Base-by-base conservation (phyloP, 208 protist genomes). In the Crithidia fasciculata region DNA sequence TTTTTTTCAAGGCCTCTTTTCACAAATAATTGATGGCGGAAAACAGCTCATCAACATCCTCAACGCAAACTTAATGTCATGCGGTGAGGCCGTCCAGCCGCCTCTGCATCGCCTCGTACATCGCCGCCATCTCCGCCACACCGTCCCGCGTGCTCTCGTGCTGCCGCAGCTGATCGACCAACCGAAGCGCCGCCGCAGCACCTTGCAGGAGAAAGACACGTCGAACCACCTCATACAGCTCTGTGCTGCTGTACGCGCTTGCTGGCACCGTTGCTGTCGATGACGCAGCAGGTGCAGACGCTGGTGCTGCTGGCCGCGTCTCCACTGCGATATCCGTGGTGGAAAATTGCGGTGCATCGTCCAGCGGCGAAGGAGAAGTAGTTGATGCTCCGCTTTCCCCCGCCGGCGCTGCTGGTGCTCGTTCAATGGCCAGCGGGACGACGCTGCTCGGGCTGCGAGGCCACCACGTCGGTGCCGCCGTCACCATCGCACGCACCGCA, bases 161-260 rank as follows among this genome's bases (percentile, higher is more conserved):
- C 52, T 62, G 60, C 18, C 66, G 60, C 44, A 80, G 52, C 53
- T 74, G 60, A 8, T 61, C 39, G 12, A 80, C 28, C 0, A 80
- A 53, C 41, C 39, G 43, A 52, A 80, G 45, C 61, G 74, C 74
- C 3, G 74, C 67, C 4, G 59, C 44, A n/a, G 74, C 55, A 8
- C 74, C 74, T 5, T 80, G 68, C 39, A 70, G n/a, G 1, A 80
- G 68, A 49, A 80, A 74, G 10, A 80, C 74, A 8, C 68, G 74
- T 0, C 62, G 67, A 60, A 80, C 68, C 40, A 70, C 19, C 19
- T 70, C 74, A 18, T 80, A 74, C 45, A 80, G 41, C 39, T 80
- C 74, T 3, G 68, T 53, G 40, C 62, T 80, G 16, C 54, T 80
- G 55, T 74, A 74, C 15, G 52, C n/a, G 50, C 6, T 5, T 5